Conservation (phyloP, 495 filamentous ascomycete genomes). For the Neurospora sp. region DNA sequence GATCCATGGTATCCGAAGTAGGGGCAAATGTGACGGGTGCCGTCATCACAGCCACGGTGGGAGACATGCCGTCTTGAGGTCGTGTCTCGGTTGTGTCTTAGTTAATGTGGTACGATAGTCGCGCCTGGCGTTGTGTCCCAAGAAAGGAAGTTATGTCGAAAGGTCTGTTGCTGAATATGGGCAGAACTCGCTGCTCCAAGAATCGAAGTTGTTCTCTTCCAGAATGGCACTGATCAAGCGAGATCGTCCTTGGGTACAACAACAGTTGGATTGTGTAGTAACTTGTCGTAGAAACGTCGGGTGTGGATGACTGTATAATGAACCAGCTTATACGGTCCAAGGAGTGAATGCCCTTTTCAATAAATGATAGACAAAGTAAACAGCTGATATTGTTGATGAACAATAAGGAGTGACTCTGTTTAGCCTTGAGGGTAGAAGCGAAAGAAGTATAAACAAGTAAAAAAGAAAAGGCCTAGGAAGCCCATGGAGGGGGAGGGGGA, state of each 20-base stretch:
- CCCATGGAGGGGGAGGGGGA: slow-evolving; percentile 19
- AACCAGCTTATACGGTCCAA: slow-evolving; percentile 36
- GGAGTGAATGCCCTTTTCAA: slow-evolving; percentile 29
- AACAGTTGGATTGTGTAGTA: not conserved
- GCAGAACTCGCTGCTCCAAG: slow-evolving; percentile 27
- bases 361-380: slow-evolving; percentile 39
- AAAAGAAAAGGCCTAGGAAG: slow-evolving; percentile 16
- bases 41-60: slow-evolving; percentile 37
- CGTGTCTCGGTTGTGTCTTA: slow-evolving; percentile 3
- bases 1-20: slow-evolving; percentile 38
- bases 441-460: slow-evolving; percentile 32
- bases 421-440: slow-evolving; percentile 39
- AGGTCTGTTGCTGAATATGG: slow-evolving; percentile 15
- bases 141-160: slow-evolving; percentile 14
- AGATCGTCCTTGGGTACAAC: slow-evolving; percentile 2
- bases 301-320: slow-evolving; percentile 18
- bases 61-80: slow-evolving; percentile 29
- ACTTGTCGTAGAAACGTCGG: not conserved
- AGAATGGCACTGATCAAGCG: slow-evolving; percentile 4
- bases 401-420: slow-evolving; percentile 43
- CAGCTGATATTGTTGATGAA: slow-evolving; percentile 50
- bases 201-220: slow-evolving; percentile 22
- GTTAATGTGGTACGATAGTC: slow-evolving; percentile 4
- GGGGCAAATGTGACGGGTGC: slow-evolving; percentile 31
- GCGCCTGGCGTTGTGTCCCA: slow-evolving; percentile 22